These are phyloP conservation scores for Venturia asperata DNA, from an alignment of 2,329 filamentous ascomycete species.

Conservation along the genomic window DNA sequence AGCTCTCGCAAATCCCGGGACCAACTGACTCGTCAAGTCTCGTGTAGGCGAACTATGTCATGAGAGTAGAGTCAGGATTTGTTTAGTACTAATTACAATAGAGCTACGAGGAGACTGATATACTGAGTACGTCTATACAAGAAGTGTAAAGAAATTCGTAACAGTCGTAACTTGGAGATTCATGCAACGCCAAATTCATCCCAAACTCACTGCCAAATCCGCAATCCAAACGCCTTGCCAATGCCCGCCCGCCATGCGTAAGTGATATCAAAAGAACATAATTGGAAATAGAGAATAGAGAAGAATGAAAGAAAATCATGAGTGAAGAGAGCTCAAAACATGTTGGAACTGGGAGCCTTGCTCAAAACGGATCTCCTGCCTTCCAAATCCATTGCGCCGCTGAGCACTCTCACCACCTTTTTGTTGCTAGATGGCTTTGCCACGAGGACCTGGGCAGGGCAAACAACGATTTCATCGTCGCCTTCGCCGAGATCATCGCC, in stretches of 20 bases:
- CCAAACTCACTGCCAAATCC: background rate
- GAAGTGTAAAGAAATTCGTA: conserved; percentile 4
- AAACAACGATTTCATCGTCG: conserved; percentile 92
- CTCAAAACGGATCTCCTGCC: background rate
- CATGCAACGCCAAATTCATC: background rate
- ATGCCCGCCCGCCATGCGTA: conserved; percentile 4
- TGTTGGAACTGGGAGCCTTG: conserved; percentile 11
- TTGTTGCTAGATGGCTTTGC: conserved; percentile 43
- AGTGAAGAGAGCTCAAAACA: conserved; percentile 10
- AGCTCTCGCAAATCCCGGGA: background rate
- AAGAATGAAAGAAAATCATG: background rate
- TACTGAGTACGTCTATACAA: background rate
- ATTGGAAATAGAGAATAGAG: background rate
- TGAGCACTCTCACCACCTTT: conserved; percentile 44
- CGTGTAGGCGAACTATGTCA: background rate
- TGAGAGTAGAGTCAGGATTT: background rate
- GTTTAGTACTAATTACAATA: conserved; percentile 9
- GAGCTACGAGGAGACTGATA: background rate
- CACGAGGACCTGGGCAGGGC: conserved; percentile 86
- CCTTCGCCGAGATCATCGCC: conserved; percentile 81
- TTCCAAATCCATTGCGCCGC: conserved; percentile 43
- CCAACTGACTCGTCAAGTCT: background rate
- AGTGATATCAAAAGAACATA: conserved; percentile 2
- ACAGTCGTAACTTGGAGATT: conserved; percentile 4
- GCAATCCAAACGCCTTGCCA: conserved; percentile 2